These are phyloP conservation scores for Dipteronia dyeriana DNA, from an alignment of 345 rosid genomes.

Conservation along the genomic window DNA sequence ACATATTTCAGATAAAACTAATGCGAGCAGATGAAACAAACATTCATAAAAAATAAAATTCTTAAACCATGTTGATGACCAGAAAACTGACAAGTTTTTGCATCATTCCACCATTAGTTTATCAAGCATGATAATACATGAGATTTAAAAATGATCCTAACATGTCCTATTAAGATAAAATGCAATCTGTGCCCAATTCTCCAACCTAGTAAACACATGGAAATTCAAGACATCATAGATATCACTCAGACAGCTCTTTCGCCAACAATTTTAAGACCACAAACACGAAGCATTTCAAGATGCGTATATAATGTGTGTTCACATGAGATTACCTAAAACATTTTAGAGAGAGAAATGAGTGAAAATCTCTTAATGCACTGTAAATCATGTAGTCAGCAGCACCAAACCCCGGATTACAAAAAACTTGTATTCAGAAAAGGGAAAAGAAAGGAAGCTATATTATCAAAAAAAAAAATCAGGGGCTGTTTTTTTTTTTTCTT, in stretches of 20 bases:
- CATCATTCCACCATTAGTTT: background rate
- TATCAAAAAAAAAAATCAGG: background rate
- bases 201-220: background rate
- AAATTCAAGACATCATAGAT: background rate
- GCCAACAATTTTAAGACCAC: background rate
- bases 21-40: slow-evolving; percentile 11
- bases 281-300: background rate
- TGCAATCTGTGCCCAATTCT: background rate
- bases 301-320: background rate
- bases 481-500: no score
- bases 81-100: background rate
- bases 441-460: background rate
- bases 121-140: background rate
- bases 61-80: background rate
- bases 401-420: background rate
- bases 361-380: background rate
- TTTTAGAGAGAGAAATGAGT: slow-evolving; percentile 4
- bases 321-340: background rate
- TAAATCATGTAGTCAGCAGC: background rate
- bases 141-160: slow-evolving; percentile 1
- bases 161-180: background rate
- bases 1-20: slow-evolving; percentile 12
- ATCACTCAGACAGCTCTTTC: background rate
- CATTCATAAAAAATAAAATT: slow-evolving; percentile 10
- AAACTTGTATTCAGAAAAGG: background rate